A percentile compares a stretch with the other conserved stretches of the same genome.
These are phyloP conservation scores for Jacaranda copaia DNA, from an alignment of 257 asterid genomes.

Conservation along the genomic window DNA sequence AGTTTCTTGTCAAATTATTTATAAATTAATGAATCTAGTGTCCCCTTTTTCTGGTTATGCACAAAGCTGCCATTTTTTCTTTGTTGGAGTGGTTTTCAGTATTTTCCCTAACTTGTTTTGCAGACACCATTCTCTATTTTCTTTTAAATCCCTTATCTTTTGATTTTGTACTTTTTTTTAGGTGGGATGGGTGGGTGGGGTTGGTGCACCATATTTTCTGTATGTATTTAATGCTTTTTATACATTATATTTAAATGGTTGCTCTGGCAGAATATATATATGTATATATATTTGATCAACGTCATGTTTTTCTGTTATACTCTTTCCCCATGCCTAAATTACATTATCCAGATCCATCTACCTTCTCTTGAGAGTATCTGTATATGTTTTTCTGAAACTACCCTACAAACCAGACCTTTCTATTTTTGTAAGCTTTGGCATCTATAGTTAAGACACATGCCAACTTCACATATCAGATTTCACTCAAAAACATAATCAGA, in stretches of 20 bases:
- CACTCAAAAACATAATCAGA: constrained; percentile 4
- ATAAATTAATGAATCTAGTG: too few species aligned
- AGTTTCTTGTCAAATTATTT: too few species aligned
- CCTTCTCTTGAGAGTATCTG: constrained; percentile 9
- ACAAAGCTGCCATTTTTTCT: too few species aligned
- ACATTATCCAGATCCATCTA: not conserved
- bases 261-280: not conserved
- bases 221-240: not conserved
- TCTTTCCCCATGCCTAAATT: not conserved
- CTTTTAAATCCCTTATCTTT: too few species aligned
- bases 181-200: too few species aligned
- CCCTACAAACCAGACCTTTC: constrained; percentile 13
- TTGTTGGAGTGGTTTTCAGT: too few species aligned
- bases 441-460: not conserved
- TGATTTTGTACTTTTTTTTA: too few species aligned
- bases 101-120: too few species aligned
- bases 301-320: not conserved
- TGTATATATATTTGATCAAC: not conserved
- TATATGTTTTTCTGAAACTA: not conserved
- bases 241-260: not conserved
- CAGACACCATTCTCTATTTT: too few species aligned
- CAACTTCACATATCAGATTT: constrained; percentile 3
- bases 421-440: not conserved
- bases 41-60: too few species aligned
- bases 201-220: too few species aligned